These are phyloP conservation scores for Penicillium angulare DNA, from an alignment of 495 filamentous ascomycete species.

Conservation along the genomic window DNA sequence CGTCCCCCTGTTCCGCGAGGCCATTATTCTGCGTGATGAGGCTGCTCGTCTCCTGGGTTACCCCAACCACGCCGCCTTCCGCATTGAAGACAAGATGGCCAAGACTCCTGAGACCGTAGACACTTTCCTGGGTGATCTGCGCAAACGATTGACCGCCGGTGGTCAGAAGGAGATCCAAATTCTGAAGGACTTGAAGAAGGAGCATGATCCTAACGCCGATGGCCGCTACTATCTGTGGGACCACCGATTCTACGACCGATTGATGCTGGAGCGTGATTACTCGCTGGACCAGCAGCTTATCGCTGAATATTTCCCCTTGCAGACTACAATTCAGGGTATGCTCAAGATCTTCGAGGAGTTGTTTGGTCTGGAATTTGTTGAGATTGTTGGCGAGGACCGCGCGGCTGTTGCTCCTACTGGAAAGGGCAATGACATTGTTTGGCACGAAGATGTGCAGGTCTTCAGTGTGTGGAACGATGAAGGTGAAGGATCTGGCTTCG, in stretches of 20 bases:
- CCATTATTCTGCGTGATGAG: conserved; percentile 86
- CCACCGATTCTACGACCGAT: conserved; percentile 77
- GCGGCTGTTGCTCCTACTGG: conserved; percentile 53
- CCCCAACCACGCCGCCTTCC: conserved; percentile 86
- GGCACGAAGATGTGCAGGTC: conserved; percentile 68
- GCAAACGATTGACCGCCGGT: conserved; percentile 68
- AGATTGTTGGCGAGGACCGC: conserved; percentile 64
- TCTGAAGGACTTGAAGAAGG: conserved; percentile 75
- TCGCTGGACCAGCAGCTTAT: conserved; percentile 85
- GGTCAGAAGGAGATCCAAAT: conserved; percentile 73
- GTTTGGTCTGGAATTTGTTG: conserved; percentile 88
- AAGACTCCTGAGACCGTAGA: conserved; percentile 85
- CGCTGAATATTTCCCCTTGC: conserved; percentile 90
- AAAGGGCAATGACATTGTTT: conserved; percentile 64
- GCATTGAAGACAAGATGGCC: conserved; percentile 96
- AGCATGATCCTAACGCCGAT: conserved; percentile 62
- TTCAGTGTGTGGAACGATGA: conserved; percentile 73
- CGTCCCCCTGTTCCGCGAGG: conserved; percentile 79
- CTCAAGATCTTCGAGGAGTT: conserved; percentile 90
- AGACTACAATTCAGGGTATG: conserved; percentile 84
- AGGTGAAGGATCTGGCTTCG: conserved; percentile 61
- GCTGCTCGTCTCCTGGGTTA: conserved; percentile 89
- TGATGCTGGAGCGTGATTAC: conserved; percentile 92
- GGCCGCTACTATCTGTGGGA: conserved; percentile 93
- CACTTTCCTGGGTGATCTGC: conserved; percentile 79